Evolutionary conservation across 2,329 filamentous ascomycete species (phyloP).

Genomic region (Fusarium sp.): DNA sequence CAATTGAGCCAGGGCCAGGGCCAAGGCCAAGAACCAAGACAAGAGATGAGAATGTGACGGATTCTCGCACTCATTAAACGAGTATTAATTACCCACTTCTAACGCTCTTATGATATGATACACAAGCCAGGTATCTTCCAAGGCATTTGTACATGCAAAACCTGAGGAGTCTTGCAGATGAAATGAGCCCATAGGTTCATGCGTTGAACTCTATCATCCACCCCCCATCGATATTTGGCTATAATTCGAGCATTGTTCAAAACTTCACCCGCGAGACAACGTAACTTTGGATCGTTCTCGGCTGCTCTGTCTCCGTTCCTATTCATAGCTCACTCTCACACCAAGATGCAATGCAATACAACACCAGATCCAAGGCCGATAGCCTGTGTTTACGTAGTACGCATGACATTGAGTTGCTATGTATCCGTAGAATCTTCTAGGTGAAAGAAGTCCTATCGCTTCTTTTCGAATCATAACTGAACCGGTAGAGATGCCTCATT

Average conservation of each 20-base stretch:
- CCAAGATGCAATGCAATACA: slow-evolving; percentile 29
- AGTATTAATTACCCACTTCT: slow-evolving; percentile 33
- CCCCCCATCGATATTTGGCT: slow-evolving; percentile 1
- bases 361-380: slow-evolving; percentile 27
- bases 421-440: neutral
- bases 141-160: slow-evolving; percentile 12
- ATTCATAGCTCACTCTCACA: slow-evolving; percentile 42
- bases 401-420: slow-evolving; percentile 3
- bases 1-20: slow-evolving; percentile 28
- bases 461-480: neutral
- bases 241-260: neutral
- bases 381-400: slow-evolving; percentile 18
- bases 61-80: slow-evolving; percentile 31
- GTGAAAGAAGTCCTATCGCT: neutral
- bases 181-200: slow-evolving; percentile 34
- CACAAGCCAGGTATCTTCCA: slow-evolving; percentile 32
- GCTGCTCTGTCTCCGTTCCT: slow-evolving; percentile 27
- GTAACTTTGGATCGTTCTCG: slow-evolving; percentile 22
- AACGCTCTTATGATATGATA: slow-evolving; percentile 5
- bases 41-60: neutral
- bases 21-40: too few species aligned
- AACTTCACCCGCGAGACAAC: neutral
- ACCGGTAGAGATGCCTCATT: neutral
- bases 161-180: slow-evolving; percentile 17
- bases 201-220: slow-evolving; percentile 12